These are phyloP conservation scores for Scleroderma bovista DNA, from an alignment of 768 basidiomycete species.

Conservation along the genomic window DNA sequence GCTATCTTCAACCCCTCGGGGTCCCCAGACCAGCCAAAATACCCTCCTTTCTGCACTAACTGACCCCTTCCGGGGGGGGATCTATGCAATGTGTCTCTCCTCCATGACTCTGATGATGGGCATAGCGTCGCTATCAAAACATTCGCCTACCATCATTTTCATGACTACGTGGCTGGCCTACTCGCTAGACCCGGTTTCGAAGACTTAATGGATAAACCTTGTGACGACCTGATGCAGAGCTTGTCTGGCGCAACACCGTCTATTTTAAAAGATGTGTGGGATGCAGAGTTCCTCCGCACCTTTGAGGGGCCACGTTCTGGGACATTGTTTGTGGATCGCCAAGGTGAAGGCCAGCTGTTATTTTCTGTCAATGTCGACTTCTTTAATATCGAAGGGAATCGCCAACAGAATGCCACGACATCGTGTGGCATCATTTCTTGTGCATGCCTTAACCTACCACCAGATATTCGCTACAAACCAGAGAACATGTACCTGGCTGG, in stretches of 20 bases:
- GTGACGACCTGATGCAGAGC: neutral
- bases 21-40: neutral
- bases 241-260: constrained; percentile 10
- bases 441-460: constrained; percentile 30
- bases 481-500: constrained; percentile 37
- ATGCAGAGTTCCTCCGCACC: constrained; percentile 17
- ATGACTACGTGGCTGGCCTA: neutral
- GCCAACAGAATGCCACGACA: constrained; percentile 16
- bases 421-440: constrained; percentile 17
- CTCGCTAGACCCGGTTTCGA: constrained; percentile 4
- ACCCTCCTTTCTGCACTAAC: constrained; percentile 7
- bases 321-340: constrained; percentile 7
- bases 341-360: constrained; percentile 20
- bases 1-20: constrained; percentile 4
- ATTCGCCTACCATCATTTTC: neutral
- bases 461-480: constrained; percentile 25
- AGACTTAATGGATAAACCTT: constrained; percentile 6
- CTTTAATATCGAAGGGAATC: constrained; percentile 31
- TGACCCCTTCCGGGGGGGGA: neutral
- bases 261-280: neutral
- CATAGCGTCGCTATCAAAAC: neutral
- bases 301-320: constrained; percentile 20
- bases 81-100: neutral
- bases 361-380: constrained; percentile 31
- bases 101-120: neutral